These are phyloP conservation scores for Keithomyces neogunnii DNA, from an alignment of 2,329 filamentous ascomycete species.

Conservation along the genomic window DNA sequence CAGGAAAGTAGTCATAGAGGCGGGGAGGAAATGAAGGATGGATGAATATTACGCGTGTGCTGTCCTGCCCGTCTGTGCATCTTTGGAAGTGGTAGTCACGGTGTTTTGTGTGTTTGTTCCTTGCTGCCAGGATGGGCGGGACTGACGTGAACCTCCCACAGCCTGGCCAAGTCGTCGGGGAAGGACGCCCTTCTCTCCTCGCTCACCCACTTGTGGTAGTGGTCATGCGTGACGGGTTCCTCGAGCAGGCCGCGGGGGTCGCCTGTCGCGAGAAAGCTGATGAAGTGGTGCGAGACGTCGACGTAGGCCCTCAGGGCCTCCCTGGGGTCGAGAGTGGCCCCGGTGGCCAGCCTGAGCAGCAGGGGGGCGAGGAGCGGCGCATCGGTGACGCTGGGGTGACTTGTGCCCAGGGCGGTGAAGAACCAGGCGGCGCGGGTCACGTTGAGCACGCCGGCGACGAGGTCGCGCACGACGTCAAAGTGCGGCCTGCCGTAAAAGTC, in stretches of 20 bases:
- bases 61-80: too few species aligned
- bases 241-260: constrained; percentile 38
- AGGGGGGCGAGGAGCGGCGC: constrained; percentile 56
- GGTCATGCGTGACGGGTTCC: constrained; percentile 36
- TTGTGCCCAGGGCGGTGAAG: constrained; percentile 43
- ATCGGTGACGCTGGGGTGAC: constrained; percentile 58
- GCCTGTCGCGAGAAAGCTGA: constrained; percentile 36
- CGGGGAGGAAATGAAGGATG: neutral
- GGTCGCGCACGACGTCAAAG: constrained; percentile 52
- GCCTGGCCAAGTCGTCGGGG: constrained; percentile 22
- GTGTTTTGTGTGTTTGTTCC: neutral
- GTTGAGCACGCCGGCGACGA: constrained; percentile 38
- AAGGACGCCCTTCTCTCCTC: constrained; percentile 21
- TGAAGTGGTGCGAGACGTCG: constrained; percentile 47
- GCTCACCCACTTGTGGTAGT: constrained; percentile 32
- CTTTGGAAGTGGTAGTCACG: neutral
- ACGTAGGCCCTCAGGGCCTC: constrained; percentile 54
- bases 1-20: neutral
- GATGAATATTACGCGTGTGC: too few species aligned
- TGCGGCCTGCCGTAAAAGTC: constrained; percentile 56
- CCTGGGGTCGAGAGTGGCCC: constrained; percentile 47
- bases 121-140: constrained; percentile 9
- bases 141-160: constrained; percentile 36
- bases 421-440: constrained; percentile 42
- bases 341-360: constrained; percentile 52